Base-by-base conservation (phyloP, 2,329 filamentous ascomycete species). In the Bertia moriformis region DNA sequence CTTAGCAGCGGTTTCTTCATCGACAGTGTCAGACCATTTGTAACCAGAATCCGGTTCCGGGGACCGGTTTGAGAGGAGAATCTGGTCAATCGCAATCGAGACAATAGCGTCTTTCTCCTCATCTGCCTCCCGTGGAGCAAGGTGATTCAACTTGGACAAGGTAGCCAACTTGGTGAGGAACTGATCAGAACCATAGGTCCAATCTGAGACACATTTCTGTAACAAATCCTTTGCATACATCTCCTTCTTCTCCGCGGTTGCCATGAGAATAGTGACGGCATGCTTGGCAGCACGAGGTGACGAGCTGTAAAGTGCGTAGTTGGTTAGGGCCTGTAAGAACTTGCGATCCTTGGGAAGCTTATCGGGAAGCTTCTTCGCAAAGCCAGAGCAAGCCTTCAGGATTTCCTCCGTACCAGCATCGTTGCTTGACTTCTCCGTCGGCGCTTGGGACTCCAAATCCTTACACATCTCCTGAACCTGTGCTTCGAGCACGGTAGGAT, bases 381-480 rank as follows among this genome's bases (percentile, higher is more conserved):
- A 80, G 7, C 68, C 71, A 22, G 74, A 69, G 49, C 75, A 79
- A 14, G 75, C 75, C 49, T 78, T 80, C 37, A 80, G 58, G 19
- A 76, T 73, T 41, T 78, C 70, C 15, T 76, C 71, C 1, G 69
- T 67, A 14, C 65, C 63, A 12, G 61, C 52, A 19, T 70, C 65
- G 39, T 71, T 71, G 1, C 60, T 46, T 14, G 61, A 60, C n/a
- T 59, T 63, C 19, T 62, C 57, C 14, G 64, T 67, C 69, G 77
- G 77, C 4, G 73, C 72, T 48, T 74, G 69, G 20, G 69, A 63
- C 49, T 78, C 71, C 14, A 83, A 60, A 18, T 72, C 67, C 46
- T 69, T 69, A 53, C 76, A 81, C 42, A 82, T 66, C 38, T 78
- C 74, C 46, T 75, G 68, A 7, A 81, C 69, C 47, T 83, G 77